Evolutionary conservation across 768 basidiomycete genomes (phyloP).

Genomic region (Termitomyces titanicus): DNA sequence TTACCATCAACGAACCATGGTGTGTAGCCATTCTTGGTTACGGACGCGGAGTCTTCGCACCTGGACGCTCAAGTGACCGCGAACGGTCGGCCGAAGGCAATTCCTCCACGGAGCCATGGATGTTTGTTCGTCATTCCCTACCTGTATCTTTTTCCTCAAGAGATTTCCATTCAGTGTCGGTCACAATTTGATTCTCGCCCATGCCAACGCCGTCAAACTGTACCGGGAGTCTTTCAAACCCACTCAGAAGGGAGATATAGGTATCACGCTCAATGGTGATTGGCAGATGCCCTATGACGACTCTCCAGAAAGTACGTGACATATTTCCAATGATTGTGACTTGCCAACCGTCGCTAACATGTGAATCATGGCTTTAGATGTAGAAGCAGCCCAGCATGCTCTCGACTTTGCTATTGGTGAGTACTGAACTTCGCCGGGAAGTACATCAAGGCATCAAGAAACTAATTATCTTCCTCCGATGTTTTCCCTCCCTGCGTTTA

Average conservation of each 20-base stretch:
- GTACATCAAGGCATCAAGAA: background rate
- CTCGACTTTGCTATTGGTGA: slow-evolving; percentile 69
- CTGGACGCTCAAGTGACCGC: slow-evolving; percentile 66
- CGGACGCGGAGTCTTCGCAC: slow-evolving; percentile 67
- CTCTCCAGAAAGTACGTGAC: slow-evolving; percentile 54
- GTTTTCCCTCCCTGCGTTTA: slow-evolving; percentile 26
- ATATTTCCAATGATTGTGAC: background rate
- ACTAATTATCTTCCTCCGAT: slow-evolving; percentile 16
- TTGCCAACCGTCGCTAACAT: background rate
- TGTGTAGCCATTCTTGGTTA: slow-evolving; percentile 69
- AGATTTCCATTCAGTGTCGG: slow-evolving; percentile 43
- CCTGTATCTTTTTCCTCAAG: background rate
- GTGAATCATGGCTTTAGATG: slow-evolving; percentile 34
- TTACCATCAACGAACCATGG: slow-evolving; percentile 79
- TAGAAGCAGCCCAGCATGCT: slow-evolving; percentile 68
- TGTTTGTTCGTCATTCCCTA: slow-evolving; percentile 37
- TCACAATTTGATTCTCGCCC: slow-evolving; percentile 65
- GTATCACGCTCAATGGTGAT: slow-evolving; percentile 78
- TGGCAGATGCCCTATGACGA: slow-evolving; percentile 75
- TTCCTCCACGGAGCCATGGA: slow-evolving; percentile 66
- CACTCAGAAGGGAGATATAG: slow-evolving; percentile 61
- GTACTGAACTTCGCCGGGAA: slow-evolving; percentile 3
- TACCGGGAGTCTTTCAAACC: slow-evolving; percentile 67
- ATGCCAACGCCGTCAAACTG: slow-evolving; percentile 61
- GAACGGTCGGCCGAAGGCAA: slow-evolving; percentile 55